phyloP scores from a whole-genome alignment of 2,329 filamentous ascomycete species.

The Coniella vitis region DNA sequence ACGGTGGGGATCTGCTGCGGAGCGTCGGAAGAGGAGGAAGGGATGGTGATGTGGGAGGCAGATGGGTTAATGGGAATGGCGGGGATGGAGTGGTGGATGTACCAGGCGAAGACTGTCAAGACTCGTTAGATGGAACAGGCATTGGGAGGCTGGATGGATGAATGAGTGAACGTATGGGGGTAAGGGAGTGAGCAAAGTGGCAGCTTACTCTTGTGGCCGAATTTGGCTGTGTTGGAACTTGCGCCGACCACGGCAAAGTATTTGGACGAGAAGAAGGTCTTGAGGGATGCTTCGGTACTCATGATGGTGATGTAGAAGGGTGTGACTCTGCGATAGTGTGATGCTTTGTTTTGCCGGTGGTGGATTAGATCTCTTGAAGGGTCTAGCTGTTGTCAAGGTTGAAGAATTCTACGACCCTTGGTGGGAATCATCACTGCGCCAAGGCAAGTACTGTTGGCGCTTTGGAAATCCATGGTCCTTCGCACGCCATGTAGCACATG shows the following conservation, averaged over 20 bases:
- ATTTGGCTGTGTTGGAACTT: constrained; percentile 77
- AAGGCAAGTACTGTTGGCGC: neutral
- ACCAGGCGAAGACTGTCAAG: constrained; percentile 77
- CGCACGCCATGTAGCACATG: constrained; percentile 1
- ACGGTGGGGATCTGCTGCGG: constrained; percentile 52
- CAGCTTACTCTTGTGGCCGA: constrained; percentile 72
- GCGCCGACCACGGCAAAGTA: constrained; percentile 86
- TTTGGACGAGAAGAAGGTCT: constrained; percentile 72
- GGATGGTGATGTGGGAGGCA: constrained; percentile 55
- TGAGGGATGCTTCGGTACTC: constrained; percentile 64
- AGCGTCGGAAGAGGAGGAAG: constrained; percentile 15
- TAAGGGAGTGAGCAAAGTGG: too few relatives aligned
- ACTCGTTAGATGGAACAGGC: too few relatives aligned
- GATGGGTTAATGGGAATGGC: constrained; percentile 81
- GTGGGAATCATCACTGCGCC: too few relatives aligned
- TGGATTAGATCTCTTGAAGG: neutral
- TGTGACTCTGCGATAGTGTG: neutral
- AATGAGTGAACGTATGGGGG: neutral
- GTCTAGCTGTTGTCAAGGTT: constrained; percentile 5
- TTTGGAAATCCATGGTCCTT: constrained; percentile 2
- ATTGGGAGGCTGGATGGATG: neutral
- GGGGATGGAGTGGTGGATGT: constrained; percentile 66
- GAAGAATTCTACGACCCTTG: too few relatives aligned
- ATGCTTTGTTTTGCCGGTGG: too few relatives aligned
- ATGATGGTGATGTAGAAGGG: constrained; percentile 26